Evolutionary conservation across 2,329 filamentous ascomycete species (phyloP), one percentile per base, ranked within the genome.

Genomic region (Hysterium pulicare): DNA sequence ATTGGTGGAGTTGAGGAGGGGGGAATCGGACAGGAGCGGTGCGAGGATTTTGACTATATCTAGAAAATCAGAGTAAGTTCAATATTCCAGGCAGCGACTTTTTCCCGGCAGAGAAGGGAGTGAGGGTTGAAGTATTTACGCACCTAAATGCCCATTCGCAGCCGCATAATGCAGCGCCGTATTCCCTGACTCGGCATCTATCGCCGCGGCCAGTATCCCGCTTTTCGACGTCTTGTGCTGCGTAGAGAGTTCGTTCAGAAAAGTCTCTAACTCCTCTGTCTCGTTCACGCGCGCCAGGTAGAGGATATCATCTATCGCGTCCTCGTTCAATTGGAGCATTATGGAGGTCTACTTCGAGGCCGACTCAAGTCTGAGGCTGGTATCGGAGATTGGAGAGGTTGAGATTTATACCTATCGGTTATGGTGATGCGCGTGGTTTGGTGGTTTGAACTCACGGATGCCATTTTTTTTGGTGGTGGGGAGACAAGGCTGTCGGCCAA

Each of bases 231-330:
- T 75, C 44, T 71, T 75, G 62, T 89, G 81, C 44, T 83, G 77
- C 51, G 77, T 69, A 22, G 81, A 75, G 16, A 94, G 68, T 20
- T 74, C 71, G 10, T 76, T 68, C 39, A 94, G 73, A 48, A 71
- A 74, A 32, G 69, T 60, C 34, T 77, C 71, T 36, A 97, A 74
- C 20, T 91, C 86, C 15, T 75, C 70, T 44, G 82, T 73, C 50
- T 96, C 90, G 50, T 89, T 89, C 0, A 79, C 77, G 28, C 91
- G 87, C 2, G 90, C 80, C 54, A 88, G 82, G 72, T 95, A 96
- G 53, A 97, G 80, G 51, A 97, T 78, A 69, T 97, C 91, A 65
- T 96, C 90, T 58, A 94, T 84, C 66, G 90, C 81, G 40, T 95
- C 90, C 62, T 86, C 83, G 38, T 79, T 79, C 37, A 91, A 72